Evolutionary conservation across 1,139 yeast species (phyloP), one percentile per base, ranked within the genome.

Genomic region (Hemisphaericaspora lyxosophila): DNA sequence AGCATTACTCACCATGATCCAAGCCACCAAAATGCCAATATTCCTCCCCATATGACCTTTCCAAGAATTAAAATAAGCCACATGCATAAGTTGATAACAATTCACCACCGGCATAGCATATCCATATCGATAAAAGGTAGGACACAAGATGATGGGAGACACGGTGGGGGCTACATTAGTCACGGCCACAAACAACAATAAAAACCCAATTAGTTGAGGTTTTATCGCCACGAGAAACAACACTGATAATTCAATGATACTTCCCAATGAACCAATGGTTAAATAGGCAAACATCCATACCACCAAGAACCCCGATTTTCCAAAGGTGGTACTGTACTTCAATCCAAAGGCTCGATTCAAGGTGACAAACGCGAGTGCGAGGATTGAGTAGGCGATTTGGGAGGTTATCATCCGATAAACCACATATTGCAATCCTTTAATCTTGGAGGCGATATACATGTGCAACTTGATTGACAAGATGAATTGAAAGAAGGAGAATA

Each of bases 91-190:
- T 35, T 73, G 75, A 44, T 70, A 65, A 1, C 75, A 64, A 46
- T 73, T 71, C 36, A 66, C 63, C 33, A 75, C 68, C 1, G 83
- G 82, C 57, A 74, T 60, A 2, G 75, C 80, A 49, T 75, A 74
- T 0, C 80, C 78, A 43, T 70, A 76, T 25, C 74, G 53, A 53
- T 60, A 77, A 48, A 77, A 64, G 1, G 39, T 40, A 2, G 78
- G 76, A 50, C 75, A 70, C 19, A 75, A 48, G 2, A 60, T 69
- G 32, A 75, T 61, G 0, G 80, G 76, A 0, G 75, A 55, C 35
- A 75, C 64, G 1, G 75, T 66, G 0, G 80, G 79, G 3, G 77
- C 58, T 27, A 76, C 60, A 50, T 76, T 77, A 15, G 56, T 32
- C 2, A 70, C 65, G 30, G 76, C 73, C 39, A 67, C 68, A 34